These are phyloP conservation scores for Fusarium keratoplasticum DNA, from an alignment of 2,329 filamentous ascomycete species.

Conservation along the genomic window DNA sequence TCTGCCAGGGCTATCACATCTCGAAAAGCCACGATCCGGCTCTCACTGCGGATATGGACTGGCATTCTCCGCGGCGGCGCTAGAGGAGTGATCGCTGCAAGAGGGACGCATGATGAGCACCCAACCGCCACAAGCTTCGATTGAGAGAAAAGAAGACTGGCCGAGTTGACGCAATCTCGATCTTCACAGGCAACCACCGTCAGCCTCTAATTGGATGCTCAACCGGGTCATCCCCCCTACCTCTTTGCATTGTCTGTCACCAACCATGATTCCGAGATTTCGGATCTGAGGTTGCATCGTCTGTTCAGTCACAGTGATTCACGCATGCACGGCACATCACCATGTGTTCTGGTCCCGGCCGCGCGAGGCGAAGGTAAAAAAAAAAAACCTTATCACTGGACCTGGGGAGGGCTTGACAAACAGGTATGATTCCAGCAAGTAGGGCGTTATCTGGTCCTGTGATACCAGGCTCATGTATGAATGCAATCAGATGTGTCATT, in stretches of 20 bases:
- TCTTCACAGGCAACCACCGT: conserved; percentile 3
- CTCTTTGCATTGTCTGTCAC: not conserved
- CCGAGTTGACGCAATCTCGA: conserved; percentile 12
- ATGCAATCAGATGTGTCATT: conserved; percentile 8
- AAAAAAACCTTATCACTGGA: not conserved
- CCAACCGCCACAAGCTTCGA: not conserved
- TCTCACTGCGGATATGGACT: not conserved
- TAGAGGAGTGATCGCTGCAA: conserved; percentile 26
- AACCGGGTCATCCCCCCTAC: not conserved
- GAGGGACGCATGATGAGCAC: conserved; percentile 1
- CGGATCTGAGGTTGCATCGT: conserved; percentile 28
- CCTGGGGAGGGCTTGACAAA: not conserved
- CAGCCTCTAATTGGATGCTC: conserved; percentile 15
- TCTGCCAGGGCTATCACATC: conserved; percentile 32
- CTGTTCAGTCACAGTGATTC: conserved; percentile 5
- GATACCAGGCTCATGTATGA: not conserved
- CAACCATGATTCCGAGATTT: conserved; percentile 12
- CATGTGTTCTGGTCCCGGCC: not conserved
- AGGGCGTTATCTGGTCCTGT: not conserved
- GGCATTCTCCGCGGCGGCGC: conserved; percentile 19
- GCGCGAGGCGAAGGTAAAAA: not conserved
- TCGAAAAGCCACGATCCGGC: conserved; percentile 33
- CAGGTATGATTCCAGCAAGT: not conserved
- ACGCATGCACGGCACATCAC: not conserved
- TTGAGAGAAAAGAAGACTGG: not conserved